Percentiles rank a stretch among this genome's conserved stretches.
phyloP scores from a whole-genome alignment of 164 flowering plant genomes.

The Macadamia tetraphylla region DNA sequence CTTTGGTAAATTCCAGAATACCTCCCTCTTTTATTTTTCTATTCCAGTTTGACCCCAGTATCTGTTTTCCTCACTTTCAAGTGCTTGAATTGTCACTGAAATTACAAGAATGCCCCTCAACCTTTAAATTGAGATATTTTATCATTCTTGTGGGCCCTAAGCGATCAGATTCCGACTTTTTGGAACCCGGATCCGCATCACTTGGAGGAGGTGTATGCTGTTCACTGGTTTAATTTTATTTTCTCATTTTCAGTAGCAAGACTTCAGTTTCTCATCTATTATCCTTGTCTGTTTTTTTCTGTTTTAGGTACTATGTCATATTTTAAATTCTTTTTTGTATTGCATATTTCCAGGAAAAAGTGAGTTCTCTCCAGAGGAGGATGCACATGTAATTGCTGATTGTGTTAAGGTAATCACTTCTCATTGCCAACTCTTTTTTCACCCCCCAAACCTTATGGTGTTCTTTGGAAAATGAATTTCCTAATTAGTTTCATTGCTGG shows the following conservation, averaged over 20 bases:
- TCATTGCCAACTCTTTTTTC: not conserved
- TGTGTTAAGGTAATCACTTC: slow-evolving; percentile 73
- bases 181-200: no score
- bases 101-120: no score
- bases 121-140: no score
- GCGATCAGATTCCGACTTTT: no score
- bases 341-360: slow-evolving; percentile 51
- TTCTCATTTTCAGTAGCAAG: not conserved
- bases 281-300: not conserved
- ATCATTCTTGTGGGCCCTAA: no score
- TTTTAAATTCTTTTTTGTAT: not conserved
- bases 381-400: slow-evolving; percentile 90
- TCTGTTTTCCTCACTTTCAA: no score
- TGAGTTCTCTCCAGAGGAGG: slow-evolving; percentile 80
- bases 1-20: no score
- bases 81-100: no score
- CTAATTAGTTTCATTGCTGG: slow-evolving; percentile 8
- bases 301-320: no score
- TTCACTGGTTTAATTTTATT: not conserved
- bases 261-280: not conserved
- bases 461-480: not conserved
- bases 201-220: no score
- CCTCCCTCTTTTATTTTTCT: no score
- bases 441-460: not conserved
- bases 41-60: no score